These are phyloP conservation scores for Obelidium mucronatum DNA, from an alignment of 192 early-diverging fungal species.

Conservation along the genomic window DNA sequence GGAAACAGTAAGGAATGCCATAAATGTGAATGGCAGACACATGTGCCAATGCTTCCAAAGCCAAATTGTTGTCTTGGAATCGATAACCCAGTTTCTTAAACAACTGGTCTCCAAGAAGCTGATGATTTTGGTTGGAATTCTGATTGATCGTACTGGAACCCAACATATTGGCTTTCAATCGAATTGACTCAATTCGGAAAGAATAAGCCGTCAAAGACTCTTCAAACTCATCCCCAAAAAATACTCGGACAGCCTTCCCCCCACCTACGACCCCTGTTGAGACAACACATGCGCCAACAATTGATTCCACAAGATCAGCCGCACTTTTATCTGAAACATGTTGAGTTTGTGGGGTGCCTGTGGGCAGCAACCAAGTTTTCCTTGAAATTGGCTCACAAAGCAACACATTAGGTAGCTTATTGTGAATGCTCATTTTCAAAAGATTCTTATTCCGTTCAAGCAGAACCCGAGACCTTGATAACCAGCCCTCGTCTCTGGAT, in stretches of 20 bases:
- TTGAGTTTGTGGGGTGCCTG: neutral
- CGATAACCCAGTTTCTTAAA: conserved; percentile 59
- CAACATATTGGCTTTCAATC: neutral
- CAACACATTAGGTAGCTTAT: conserved; percentile 44
- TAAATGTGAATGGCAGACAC: conserved; percentile 62
- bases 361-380: conserved; percentile 10
- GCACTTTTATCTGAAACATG: conserved; percentile 81
- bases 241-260: conserved; percentile 36
- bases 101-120: conserved; percentile 25
- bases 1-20: conserved; percentile 66
- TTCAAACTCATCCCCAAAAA: conserved; percentile 33
- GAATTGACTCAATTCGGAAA: neutral
- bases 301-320: conserved; percentile 86
- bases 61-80: conserved; percentile 71
- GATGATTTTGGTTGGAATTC: neutral
- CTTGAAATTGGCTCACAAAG: conserved; percentile 30
- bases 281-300: conserved; percentile 77
- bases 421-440: conserved; percentile 40
- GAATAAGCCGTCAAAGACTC: neutral
- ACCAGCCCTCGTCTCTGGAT: conserved; percentile 20
- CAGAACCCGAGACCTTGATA: conserved; percentile 16
- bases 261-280: conserved; percentile 52
- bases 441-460: conserved; percentile 42
- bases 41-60: conserved; percentile 88
- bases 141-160: neutral